phyloP scores from a whole-genome alignment of 2,329 filamentous ascomycete genomes.

The Exutisphaerella laricina region DNA sequence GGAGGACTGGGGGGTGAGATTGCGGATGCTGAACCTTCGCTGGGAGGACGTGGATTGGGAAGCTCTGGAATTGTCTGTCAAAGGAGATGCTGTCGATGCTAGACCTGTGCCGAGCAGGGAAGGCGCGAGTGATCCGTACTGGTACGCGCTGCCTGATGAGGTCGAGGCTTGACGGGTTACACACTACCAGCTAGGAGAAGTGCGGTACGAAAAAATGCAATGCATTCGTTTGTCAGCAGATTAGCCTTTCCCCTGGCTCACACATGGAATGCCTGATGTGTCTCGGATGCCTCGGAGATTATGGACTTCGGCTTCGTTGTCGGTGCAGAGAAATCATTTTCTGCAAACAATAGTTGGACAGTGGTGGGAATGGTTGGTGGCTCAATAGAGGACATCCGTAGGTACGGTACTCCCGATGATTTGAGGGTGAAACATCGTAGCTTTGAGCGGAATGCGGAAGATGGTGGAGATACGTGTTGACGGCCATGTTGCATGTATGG shows the following conservation, averaged over 20 bases:
- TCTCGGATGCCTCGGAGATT: neutral
- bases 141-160: conserved; percentile 58
- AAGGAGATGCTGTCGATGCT: conserved; percentile 34
- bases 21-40: conserved; percentile 82
- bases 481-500: too few species aligned
- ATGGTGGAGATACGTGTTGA: too few species aligned
- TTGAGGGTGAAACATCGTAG: too few species aligned
- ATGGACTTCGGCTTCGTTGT: neutral
- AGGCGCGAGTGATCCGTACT: conserved; percentile 87
- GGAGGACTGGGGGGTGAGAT: conserved; percentile 85
- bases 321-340: neutral
- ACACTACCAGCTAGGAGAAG: too few species aligned
- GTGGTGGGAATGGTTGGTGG: too few species aligned
- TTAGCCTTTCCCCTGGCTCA: too few species aligned
- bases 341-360: neutral
- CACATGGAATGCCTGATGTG: neutral
- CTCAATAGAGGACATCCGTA: too few species aligned
- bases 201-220: too few species aligned
- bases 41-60: conserved; percentile 66
- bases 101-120: conserved; percentile 66
- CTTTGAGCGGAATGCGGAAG: too few species aligned
- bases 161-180: too few species aligned
- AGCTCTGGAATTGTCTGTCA: conserved; percentile 35
- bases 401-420: too few species aligned
- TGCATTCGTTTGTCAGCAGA: too few species aligned